A percentile compares a stretch with the other conserved stretches of the same genome.
Evolutionary conservation across 768 basidiomycete species (phyloP).

Genomic region (Boletus speciosus): DNA sequence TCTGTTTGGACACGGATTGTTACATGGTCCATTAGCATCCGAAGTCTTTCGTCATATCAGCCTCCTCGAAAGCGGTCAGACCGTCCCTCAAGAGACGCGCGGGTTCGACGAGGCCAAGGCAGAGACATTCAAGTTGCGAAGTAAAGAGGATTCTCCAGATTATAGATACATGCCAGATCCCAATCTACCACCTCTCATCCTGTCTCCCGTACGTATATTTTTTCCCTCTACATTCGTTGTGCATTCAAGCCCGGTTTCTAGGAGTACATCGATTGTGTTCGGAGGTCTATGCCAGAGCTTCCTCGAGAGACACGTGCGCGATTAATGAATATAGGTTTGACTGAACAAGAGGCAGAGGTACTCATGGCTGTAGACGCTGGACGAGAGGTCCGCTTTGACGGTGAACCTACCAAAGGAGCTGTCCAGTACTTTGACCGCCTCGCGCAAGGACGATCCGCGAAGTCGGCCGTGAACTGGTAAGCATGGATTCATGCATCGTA

Average conservation of each 20-base stretch:
- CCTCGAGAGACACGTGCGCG: slow-evolving; percentile 61
- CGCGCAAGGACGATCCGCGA: slow-evolving; percentile 54
- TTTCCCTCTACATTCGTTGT: neutral
- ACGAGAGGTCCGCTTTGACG: slow-evolving; percentile 60
- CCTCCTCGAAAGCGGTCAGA: slow-evolving; percentile 41
- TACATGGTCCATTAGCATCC: slow-evolving; percentile 47
- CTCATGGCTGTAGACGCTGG: slow-evolving; percentile 71
- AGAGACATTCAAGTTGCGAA: slow-evolving; percentile 77
- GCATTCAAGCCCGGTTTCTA: slow-evolving; percentile 29
- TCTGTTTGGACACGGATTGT: neutral
- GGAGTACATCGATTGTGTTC: slow-evolving; percentile 58
- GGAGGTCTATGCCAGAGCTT: slow-evolving; percentile 65
- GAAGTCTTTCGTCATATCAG: slow-evolving; percentile 80
- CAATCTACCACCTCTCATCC: slow-evolving; percentile 73
- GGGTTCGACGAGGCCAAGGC: slow-evolving; percentile 82
- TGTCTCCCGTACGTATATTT: slow-evolving; percentile 43
- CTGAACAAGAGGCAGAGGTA: slow-evolving; percentile 66
- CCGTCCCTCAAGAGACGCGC: slow-evolving; percentile 81
- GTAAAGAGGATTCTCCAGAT: slow-evolving; percentile 93
- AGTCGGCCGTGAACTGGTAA: slow-evolving; percentile 82
- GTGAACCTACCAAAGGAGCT: slow-evolving; percentile 48
- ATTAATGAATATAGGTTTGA: slow-evolving; percentile 53
- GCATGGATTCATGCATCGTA: slow-evolving; percentile 12
- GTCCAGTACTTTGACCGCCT: slow-evolving; percentile 81
- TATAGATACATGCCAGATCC: slow-evolving; percentile 99